Percentiles rank a stretch among this genome's conserved stretches.
Evolutionary conservation across 192 early-diverging fungal species (phyloP).

Genomic region (Backusella psychrophila): DNA sequence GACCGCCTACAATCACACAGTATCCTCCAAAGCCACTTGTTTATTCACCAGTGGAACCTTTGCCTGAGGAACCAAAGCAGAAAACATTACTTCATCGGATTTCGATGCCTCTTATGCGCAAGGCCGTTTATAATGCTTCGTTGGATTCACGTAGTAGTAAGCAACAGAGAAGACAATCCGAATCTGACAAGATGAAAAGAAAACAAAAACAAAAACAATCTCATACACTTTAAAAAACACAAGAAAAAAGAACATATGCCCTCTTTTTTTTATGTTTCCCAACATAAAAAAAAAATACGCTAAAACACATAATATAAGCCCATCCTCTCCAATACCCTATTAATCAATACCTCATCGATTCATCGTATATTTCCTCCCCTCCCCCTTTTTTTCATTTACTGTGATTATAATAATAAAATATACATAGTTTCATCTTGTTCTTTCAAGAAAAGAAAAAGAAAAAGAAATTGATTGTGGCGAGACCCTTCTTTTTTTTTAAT

Average conservation of each 20-base stretch:
- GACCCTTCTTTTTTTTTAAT: background rate
- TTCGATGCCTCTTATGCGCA: slow-evolving; percentile 14
- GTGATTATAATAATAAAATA: background rate
- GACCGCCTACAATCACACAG: slow-evolving; percentile 23
- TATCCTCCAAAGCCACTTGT: slow-evolving; percentile 27
- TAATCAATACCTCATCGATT: background rate
- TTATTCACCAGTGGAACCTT: slow-evolving; percentile 26
- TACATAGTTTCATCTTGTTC: background rate
- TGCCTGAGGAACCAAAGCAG: background rate
- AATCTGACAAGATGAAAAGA: background rate
- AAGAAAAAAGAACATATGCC: background rate
- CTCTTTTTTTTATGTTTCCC: background rate
- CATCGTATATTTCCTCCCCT: background rate
- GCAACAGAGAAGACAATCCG: slow-evolving; percentile 1
- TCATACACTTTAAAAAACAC: background rate
- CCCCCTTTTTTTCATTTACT: background rate
- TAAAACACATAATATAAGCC: background rate
- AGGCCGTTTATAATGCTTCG: background rate
- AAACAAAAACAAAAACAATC: background rate
- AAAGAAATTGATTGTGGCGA: background rate
- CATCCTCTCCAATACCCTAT: background rate
- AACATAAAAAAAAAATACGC: background rate
- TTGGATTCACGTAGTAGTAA: background rate
- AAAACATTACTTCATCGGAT: slow-evolving; percentile 13
- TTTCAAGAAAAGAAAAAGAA: background rate